Conservation (phyloP, 2,329 filamentous ascomycete genomes). For the Fusarium brachygibbosum region DNA sequence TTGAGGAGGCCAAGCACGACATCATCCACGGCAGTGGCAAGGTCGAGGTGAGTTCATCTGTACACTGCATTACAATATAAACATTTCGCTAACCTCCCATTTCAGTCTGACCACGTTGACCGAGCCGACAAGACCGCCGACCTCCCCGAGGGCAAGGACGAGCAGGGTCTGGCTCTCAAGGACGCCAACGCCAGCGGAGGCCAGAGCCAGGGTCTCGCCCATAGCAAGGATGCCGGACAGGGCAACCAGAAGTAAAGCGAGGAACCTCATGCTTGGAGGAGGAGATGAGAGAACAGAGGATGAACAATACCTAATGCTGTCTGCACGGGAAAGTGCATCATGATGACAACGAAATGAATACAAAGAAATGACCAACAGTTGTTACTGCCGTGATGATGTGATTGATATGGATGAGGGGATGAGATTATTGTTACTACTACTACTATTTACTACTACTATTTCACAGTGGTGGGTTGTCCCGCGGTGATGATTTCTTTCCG, state of each 20-base stretch:
- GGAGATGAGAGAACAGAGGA: conserved; percentile 10
- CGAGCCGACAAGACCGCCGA: conserved; percentile 65
- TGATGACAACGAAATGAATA: conserved; percentile 39
- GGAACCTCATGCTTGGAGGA: not conserved
- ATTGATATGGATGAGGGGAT: not conserved
- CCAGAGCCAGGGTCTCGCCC: conserved; percentile 58
- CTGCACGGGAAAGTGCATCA: conserved; percentile 28
- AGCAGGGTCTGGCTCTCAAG: conserved; percentile 59
- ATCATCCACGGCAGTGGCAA: conserved; percentile 61
- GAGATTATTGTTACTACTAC: not conserved
- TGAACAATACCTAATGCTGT: conserved; percentile 37
- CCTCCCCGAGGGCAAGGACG: conserved; percentile 59
- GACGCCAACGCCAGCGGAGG: conserved; percentile 61
- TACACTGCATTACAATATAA: not conserved
- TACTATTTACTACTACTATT: not conserved
- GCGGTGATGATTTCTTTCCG: not conserved
- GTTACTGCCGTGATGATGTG: conserved; percentile 8
- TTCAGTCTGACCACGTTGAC: conserved; percentile 55
- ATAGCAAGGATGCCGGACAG: conserved; percentile 59
- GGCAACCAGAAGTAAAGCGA: conserved; percentile 47
- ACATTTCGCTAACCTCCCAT: not conserved
- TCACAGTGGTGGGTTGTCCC: conserved; percentile 10
- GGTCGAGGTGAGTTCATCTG: conserved; percentile 53
- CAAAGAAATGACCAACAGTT: conserved; percentile 25
- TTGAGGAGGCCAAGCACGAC: conserved; percentile 57